Conservation (phyloP, 2,329 filamentous ascomycete genomes). For the Biscogniauxia marginata region DNA sequence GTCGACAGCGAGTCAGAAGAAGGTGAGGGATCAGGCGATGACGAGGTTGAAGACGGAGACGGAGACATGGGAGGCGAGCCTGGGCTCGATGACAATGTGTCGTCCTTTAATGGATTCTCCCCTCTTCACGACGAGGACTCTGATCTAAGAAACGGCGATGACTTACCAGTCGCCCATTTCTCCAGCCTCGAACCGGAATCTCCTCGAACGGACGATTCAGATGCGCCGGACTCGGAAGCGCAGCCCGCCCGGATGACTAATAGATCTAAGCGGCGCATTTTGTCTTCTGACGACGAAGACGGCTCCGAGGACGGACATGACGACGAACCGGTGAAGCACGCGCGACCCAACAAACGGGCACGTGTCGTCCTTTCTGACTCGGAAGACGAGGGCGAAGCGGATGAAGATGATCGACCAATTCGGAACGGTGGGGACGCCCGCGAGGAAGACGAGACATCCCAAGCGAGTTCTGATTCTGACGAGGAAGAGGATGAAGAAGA, state of each 20-base stretch:
- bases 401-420: background rate
- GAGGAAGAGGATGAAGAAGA: slow-evolving; percentile 9
- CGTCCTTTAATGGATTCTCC: slow-evolving; percentile 25
- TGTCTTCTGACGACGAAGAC: slow-evolving; percentile 24
- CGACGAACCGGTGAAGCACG: background rate
- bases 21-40: slow-evolving; percentile 3
- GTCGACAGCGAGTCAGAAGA: slow-evolving; percentile 8
- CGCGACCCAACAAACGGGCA: slow-evolving; percentile 15
- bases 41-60: slow-evolving; percentile 24
- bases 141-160: slow-evolving; percentile 6
- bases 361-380: slow-evolving; percentile 22
- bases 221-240: slow-evolving; percentile 13
- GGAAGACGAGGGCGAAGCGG: slow-evolving; percentile 18
- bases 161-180: slow-evolving; percentile 13
- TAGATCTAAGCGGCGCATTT: slow-evolving; percentile 23
- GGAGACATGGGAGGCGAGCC: slow-evolving; percentile 23
- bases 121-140: slow-evolving; percentile 17
- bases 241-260: slow-evolving; percentile 6
- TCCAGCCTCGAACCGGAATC: slow-evolving; percentile 24
- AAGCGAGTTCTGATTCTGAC: slow-evolving; percentile 14
- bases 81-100: slow-evolving; percentile 17
- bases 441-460: slow-evolving; percentile 7
- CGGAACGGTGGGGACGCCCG: background rate
- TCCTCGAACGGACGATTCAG: slow-evolving; percentile 8
- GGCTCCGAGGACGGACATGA: background rate